Percentiles rank a stretch among this genome's conserved stretches.
Conservation (phyloP, 2,329 filamentous ascomycete species). For the Onygenales sp. region DNA sequence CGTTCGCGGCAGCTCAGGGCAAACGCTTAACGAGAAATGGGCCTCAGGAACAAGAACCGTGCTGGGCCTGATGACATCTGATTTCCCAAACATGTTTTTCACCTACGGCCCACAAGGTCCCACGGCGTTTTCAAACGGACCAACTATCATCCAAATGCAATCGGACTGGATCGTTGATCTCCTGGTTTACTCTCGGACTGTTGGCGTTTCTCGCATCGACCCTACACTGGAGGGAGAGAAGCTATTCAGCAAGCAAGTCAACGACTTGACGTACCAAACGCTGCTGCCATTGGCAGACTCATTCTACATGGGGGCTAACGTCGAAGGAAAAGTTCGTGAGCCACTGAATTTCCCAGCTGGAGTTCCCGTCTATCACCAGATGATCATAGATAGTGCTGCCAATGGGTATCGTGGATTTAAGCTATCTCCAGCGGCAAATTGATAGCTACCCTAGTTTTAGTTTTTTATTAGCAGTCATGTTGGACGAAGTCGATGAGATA, state of each 20-base stretch:
- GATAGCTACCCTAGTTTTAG: too few relatives aligned
- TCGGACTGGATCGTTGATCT: neutral
- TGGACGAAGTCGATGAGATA: too few relatives aligned
- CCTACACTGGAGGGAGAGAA: neutral
- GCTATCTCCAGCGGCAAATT: too few relatives aligned
- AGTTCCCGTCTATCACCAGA: neutral
- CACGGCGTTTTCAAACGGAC: slow-evolving; percentile 23
- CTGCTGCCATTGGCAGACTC: neutral
- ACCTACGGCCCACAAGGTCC: slow-evolving; percentile 45
- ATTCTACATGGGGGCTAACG: neutral
- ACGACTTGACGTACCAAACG: neutral
- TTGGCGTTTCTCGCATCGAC: neutral
- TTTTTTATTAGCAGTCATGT: too few relatives aligned
- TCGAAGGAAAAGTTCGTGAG: neutral
- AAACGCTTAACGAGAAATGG: slow-evolving; percentile 19
- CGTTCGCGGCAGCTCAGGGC: slow-evolving; percentile 18
- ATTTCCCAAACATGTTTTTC: slow-evolving; percentile 37
- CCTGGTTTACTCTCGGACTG: neutral
- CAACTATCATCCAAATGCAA: neutral
- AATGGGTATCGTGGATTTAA: too few relatives aligned
- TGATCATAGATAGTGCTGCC: too few relatives aligned
- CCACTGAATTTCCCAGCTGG: neutral
- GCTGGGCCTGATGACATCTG: slow-evolving; percentile 28
- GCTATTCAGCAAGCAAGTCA: neutral
- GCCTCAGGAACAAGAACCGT: slow-evolving; percentile 21